Evolutionary conservation across 129 eudicot genomes (phyloP), one percentile per base, ranked within the genome.

Genomic region (Artemisia argyi): DNA sequence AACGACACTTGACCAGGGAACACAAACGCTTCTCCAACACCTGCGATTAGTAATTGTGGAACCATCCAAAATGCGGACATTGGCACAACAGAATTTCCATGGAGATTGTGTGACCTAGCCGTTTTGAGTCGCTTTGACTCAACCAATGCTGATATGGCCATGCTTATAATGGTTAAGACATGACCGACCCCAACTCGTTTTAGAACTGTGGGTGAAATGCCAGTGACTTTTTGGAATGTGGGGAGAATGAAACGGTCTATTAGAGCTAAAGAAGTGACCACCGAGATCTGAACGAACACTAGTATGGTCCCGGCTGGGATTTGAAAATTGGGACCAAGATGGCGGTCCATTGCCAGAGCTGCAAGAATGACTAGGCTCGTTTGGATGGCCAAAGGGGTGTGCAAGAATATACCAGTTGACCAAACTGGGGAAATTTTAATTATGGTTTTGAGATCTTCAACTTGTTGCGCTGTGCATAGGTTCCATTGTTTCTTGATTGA

Each of bases 131-230:
- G 77, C 63, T 76, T 92, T 3, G 82, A 65, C 71, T 92, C 98
- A 0, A 85, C 84, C 5, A 89, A 11, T 4, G 94, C 96, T 0
- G 94, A 82, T 3, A 77, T 76, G 0, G 78, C 94, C 95, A 89
- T 92, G 83, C 91, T 80, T 16, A 79, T 28, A 0, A 85, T 61
- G 18, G 76, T 81, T 1, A 92, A 73, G 2, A 72, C 79, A 14
- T 89, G 96, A 30, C 98, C 97, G 0, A 87, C 68, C 6, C 91
- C 96, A 28, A 82, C 80, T 71, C 89, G 75, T 72, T 85, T 84
- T 1, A 91, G 61, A 13, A 84, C 81, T 0, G 91, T 85, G 4
- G 66, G 78, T 14, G 75, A 13, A 17, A 22, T 63, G 12, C 66
- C 65, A 8, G 82, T 63, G 4, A 85, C 14, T 59, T 83, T 79